Evolutionary conservation across 805 yeast genomes (phyloP).

Genomic region (Starmerella apis): DNA sequence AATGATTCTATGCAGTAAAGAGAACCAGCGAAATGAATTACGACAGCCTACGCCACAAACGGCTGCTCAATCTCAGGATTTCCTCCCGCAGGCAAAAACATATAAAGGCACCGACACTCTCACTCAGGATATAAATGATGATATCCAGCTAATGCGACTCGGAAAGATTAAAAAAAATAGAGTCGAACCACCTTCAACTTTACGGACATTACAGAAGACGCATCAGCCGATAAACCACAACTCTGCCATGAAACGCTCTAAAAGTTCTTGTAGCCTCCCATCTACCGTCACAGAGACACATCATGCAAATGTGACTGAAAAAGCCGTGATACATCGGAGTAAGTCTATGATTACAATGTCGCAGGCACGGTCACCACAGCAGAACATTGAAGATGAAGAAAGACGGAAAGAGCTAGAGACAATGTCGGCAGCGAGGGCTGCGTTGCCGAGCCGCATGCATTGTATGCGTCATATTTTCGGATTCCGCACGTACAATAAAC

Average conservation of each 20-base stretch:
- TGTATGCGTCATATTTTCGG: constrained; percentile 13
- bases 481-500: constrained; percentile 13
- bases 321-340: not conserved
- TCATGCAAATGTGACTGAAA: not conserved
- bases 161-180: too few relatives aligned
- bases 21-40: not conserved
- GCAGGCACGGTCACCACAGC: not conserved
- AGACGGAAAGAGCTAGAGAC: not conserved
- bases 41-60: too few relatives aligned
- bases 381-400: not conserved
- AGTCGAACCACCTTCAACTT: too few relatives aligned
- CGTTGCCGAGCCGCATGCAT: constrained; percentile 1
- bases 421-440: not conserved
- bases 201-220: not conserved
- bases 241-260: not conserved
- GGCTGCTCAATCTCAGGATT: too few relatives aligned
- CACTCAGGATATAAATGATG: too few relatives aligned
- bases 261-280: not conserved
- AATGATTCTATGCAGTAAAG: not conserved
- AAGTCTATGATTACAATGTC: not conserved
- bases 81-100: too few relatives aligned
- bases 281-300: not conserved
- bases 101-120: too few relatives aligned
- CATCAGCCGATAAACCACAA: not conserved
- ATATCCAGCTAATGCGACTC: too few relatives aligned